These are phyloP conservation scores for Chytriomyces sp. DNA, from an alignment of 192 early-diverging fungal species.

Conservation along the genomic window DNA sequence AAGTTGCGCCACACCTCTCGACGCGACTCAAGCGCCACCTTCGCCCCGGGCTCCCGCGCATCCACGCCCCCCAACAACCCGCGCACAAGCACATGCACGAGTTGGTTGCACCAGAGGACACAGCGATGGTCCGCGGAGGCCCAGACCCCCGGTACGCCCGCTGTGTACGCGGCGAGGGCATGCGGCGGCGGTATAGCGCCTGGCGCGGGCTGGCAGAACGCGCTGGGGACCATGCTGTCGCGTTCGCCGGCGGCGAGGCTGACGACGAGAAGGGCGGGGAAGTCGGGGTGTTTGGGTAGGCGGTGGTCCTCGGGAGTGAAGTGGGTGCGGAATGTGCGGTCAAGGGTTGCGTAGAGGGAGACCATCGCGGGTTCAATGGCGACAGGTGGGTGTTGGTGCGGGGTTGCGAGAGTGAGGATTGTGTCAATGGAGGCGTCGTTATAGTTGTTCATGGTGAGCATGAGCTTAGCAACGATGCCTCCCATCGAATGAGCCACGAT, in stretches of 20 bases:
- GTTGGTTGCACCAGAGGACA: conserved; percentile 93
- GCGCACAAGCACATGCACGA: conserved; percentile 40
- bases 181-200: conserved; percentile 61
- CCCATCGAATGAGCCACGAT: conserved; percentile 96
- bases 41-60: not conserved
- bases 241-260: conserved; percentile 91
- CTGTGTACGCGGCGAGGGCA: conserved; percentile 76
- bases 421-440: conserved; percentile 71
- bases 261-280: conserved; percentile 64
- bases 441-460: conserved; percentile 74
- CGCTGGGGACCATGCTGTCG: conserved; percentile 82
- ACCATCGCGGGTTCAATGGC: conserved; percentile 63
- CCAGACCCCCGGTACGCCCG: conserved; percentile 86
- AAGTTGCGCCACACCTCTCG: not conserved
- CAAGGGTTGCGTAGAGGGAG: conserved; percentile 66
- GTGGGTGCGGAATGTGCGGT: conserved; percentile 68
- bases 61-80: conserved; percentile 18
- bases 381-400: conserved; percentile 81
- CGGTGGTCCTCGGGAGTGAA: conserved; percentile 19
- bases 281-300: not conserved
- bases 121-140: conserved; percentile 84
- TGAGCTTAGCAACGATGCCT: conserved; percentile 88
- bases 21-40: not conserved
- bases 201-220: conserved; percentile 69
- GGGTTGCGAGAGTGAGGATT: conserved; percentile 89